phyloP scores from a whole-genome alignment of 225 moss, liverwort and hornwort genomes.

The Marchantia polymorpha region DNA sequence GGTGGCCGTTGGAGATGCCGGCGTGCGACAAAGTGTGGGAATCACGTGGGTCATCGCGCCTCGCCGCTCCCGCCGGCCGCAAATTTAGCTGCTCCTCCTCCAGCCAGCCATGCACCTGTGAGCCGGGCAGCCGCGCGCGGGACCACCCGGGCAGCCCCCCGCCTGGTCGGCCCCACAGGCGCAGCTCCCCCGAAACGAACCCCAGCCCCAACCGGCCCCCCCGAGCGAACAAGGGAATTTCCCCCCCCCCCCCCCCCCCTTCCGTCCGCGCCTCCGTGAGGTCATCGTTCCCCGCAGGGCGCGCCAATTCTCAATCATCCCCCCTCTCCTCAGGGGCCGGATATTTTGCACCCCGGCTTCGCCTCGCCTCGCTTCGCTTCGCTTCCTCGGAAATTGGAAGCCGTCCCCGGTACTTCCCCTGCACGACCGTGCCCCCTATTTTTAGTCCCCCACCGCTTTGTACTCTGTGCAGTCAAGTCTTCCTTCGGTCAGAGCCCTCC shows the following conservation, averaged over 20 bases:
- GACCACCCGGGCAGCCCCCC: background rate
- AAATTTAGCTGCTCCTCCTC: conserved; percentile 14
- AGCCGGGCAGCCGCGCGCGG: conserved; percentile 1
- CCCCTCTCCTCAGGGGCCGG: background rate
- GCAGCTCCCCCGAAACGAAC: background rate
- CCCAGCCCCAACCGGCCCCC: background rate
- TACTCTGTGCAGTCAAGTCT: conserved; percentile 5
- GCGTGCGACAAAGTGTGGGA: conserved; percentile 5
- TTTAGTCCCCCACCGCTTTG: conserved; percentile 1
- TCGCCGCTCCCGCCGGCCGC: conserved; percentile 16
- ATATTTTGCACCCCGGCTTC: background rate
- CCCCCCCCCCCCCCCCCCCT: background rate
- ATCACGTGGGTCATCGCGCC: conserved; percentile 12
- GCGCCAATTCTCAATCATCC: conserved; percentile 8
- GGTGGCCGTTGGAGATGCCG: background rate
- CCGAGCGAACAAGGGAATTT: background rate
- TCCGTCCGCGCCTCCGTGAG: background rate
- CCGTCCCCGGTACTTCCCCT: background rate
- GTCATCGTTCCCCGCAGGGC: background rate
- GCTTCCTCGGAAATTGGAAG: too few relatives aligned
- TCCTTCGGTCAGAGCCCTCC: background rate
- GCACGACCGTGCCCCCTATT: background rate
- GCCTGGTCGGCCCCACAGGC: background rate
- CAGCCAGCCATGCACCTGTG: conserved; percentile 3
- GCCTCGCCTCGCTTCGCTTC: background rate